Evolutionary conservation across 306 rosid genomes (phyloP).

Genomic region (Castanea sativa): DNA sequence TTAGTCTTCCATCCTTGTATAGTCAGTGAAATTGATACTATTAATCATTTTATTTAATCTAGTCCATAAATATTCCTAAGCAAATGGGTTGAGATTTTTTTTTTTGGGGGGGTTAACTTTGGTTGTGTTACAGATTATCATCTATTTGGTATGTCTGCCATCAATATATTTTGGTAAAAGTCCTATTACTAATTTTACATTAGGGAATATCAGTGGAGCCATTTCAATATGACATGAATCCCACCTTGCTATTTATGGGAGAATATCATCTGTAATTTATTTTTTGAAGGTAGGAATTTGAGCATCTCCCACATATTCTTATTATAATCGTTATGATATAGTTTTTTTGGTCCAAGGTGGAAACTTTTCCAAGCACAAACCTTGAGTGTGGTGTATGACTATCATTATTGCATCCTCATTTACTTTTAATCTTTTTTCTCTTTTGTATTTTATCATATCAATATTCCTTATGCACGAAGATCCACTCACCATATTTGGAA

Average conservation of each 20-base stretch:
- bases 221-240: neutral
- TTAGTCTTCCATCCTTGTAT: conserved; percentile 9
- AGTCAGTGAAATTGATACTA: conserved; percentile 9
- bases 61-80: conserved; percentile 36
- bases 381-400: neutral
- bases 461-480: neutral
- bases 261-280: neutral
- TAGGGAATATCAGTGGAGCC: neutral
- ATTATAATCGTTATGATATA: neutral
- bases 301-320: neutral
- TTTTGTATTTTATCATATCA: neutral
- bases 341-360: neutral
- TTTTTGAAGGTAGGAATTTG: neutral
- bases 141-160: neutral
- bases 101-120: neutral
- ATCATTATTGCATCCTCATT: neutral
- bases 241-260: neutral
- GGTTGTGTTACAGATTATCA: neutral
- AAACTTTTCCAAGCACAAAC: conserved; percentile 1
- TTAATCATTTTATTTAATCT: conserved; percentile 12
- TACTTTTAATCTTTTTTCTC: neutral
- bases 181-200: neutral
- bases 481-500: neutral
- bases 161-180: neutral
- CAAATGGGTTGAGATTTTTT: conserved; percentile 16